These are phyloP conservation scores for Mortierella sp. DNA, from an alignment of 371 early-diverging fungal species.

Conservation along the genomic window DNA sequence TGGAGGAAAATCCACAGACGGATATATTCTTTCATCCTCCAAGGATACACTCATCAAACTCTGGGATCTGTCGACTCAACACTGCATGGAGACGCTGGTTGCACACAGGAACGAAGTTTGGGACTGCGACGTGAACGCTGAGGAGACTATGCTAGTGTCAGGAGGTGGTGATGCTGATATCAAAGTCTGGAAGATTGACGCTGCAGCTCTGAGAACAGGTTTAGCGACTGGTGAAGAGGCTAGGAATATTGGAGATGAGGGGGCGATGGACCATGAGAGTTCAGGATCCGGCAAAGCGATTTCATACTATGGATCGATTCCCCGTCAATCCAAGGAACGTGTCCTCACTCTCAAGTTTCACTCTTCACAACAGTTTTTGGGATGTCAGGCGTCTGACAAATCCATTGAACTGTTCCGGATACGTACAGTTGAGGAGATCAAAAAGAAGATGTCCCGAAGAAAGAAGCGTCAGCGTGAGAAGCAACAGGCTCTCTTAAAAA, in stretches of 20 bases:
- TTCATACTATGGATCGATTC: conserved; percentile 76
- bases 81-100: conserved; percentile 94
- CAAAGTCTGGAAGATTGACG: conserved; percentile 88
- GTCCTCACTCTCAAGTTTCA: conserved; percentile 77
- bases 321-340: conserved; percentile 85
- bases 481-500: conserved; percentile 54
- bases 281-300: conserved; percentile 65
- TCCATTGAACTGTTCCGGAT: conserved; percentile 85
- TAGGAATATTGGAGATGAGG: conserved; percentile 54
- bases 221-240: conserved; percentile 54
- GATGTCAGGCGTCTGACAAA: conserved; percentile 83
- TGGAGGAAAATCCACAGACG: conserved; percentile 59
- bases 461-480: conserved; percentile 86
- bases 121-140: conserved; percentile 76
- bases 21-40: conserved; percentile 85
- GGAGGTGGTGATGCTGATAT: conserved; percentile 88
- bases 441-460: conserved; percentile 84
- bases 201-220: conserved; percentile 54
- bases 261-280: conserved; percentile 40
- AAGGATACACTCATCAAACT: conserved; percentile 96
- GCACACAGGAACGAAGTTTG: conserved; percentile 95
- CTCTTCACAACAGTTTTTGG: conserved; percentile 77
- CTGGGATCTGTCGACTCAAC: conserved; percentile 93
- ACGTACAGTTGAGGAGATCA: conserved; percentile 79
- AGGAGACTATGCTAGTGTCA: conserved; percentile 77